A percentile compares a stretch with the other conserved stretches of the same genome.
These are phyloP conservation scores for Coemansia sp. DNA, from an alignment of 192 early-diverging fungal species.

Conservation along the genomic window DNA sequence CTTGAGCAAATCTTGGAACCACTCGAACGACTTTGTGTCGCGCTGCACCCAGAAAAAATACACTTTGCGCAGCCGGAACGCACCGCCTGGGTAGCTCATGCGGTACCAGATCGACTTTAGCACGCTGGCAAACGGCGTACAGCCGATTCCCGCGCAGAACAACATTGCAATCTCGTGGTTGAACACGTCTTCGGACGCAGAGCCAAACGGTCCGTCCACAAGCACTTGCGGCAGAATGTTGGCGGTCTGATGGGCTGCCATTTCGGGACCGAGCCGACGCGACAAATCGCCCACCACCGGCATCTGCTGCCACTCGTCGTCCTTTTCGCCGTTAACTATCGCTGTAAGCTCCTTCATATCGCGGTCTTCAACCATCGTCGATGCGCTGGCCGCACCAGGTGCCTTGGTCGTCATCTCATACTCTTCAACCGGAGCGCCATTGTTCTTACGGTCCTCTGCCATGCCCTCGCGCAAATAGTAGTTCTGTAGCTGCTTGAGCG, in stretches of 20 bases:
- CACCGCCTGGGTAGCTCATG: slow-evolving; percentile 55
- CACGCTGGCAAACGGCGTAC: slow-evolving; percentile 82
- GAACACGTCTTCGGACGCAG: slow-evolving; percentile 79
- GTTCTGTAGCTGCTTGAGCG: slow-evolving; percentile 53
- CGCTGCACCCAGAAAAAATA: slow-evolving; percentile 88
- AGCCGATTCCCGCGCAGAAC: slow-evolving; percentile 82
- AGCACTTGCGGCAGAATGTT: slow-evolving; percentile 64
- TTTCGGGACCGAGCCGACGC: slow-evolving; percentile 15
- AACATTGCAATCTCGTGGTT: slow-evolving; percentile 76
- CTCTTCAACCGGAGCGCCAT: slow-evolving; percentile 13
- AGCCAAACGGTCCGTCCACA: slow-evolving; percentile 78
- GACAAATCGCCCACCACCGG: slow-evolving; percentile 6
- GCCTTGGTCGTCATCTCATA: slow-evolving; percentile 27
- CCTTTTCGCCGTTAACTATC: slow-evolving; percentile 34
- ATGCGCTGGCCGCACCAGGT: slow-evolving; percentile 12
- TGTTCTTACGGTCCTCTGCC: slow-evolving; percentile 1
- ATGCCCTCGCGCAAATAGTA: slow-evolving; percentile 42
- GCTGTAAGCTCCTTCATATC: slow-evolving; percentile 37
- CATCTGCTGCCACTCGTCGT: slow-evolving; percentile 30
- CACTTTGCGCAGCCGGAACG: slow-evolving; percentile 70
- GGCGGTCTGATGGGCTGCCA: slow-evolving; percentile 32
- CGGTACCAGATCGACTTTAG: slow-evolving; percentile 80
- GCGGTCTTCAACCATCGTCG: slow-evolving; percentile 24
- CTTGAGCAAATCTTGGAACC: slow-evolving; percentile 82
- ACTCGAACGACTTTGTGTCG: slow-evolving; percentile 82